Evolutionary conservation across 2,329 filamentous ascomycete genomes (phyloP), one percentile per base, ranked within the genome.

Genomic region (Paecilomyces sp.): DNA sequence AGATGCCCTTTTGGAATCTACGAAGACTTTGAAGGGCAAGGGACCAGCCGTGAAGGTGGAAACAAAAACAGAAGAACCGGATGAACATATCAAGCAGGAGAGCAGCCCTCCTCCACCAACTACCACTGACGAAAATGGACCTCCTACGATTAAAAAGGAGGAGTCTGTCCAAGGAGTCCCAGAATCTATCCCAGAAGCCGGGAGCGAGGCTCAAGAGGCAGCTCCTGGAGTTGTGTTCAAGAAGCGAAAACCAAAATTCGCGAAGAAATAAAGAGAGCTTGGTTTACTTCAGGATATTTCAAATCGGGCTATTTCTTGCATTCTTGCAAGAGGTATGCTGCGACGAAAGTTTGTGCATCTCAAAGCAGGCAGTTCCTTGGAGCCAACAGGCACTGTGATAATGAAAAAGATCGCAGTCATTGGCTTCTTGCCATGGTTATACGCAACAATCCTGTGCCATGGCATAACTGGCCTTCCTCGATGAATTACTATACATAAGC

Each of bases 161-260:
- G 71, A 71, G 18, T 36, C 62, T 4, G 55, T 54, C 30, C 57
- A 59, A 50, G 61, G 34, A 31, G 50, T 41, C 24, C 50, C 56
- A n/a, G 41, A 66, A 25, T 55, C 54, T 24, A 55, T 57, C 8
- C 52, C 58, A 1, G 47, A 22, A 6, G 57, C 60, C 12, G 63
- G 64, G 60, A 61, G 62, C 0, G 65, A 65, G 31, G 56, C 50
- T 3, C 66, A 70, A 56, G 70, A 71, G 33, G 58, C 61, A 22
- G 62, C 61, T 4, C 58, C 70, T 3, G 73, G 71, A 3, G 71
- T 79, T 50, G 65, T 80, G 24, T 81, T 81, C 71, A 81, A 80
- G 64, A 80, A 80, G 63, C 77, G 79, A 63, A 80, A 79, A 63
- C 71, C 76, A 2, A 81, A 80, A 66, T 66, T 70, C 56, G 71